Evolutionary conservation across 768 basidiomycete genomes (phyloP).

Genomic region (Pulveroboletus sp.): DNA sequence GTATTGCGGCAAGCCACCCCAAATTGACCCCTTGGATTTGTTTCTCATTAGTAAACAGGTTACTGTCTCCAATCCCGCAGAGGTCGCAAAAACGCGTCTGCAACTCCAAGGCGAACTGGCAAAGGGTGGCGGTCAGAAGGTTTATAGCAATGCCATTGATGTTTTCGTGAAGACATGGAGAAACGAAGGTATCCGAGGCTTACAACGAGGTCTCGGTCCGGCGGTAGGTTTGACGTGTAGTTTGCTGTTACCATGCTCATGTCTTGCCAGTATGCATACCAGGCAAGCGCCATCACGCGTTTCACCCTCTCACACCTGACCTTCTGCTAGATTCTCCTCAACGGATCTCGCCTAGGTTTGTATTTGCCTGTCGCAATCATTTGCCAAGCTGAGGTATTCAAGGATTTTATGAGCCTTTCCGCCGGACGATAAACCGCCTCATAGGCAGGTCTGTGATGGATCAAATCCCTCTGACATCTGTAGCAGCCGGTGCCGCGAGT

Average conservation of each 20-base stretch:
- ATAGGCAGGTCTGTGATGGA: slow-evolving; percentile 60
- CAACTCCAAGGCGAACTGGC: slow-evolving; percentile 95
- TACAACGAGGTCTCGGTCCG: slow-evolving; percentile 87
- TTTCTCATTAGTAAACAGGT: slow-evolving; percentile 44
- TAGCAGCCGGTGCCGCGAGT: slow-evolving; percentile 83
- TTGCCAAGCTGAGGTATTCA: slow-evolving; percentile 13
- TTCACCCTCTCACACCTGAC: slow-evolving; percentile 4
- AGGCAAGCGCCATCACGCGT: slow-evolving; percentile 46
- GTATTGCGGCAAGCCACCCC: slow-evolving; percentile 61
- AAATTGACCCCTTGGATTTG: neutral
- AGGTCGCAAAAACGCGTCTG: slow-evolving; percentile 83
- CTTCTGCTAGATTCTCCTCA: slow-evolving; percentile 69
- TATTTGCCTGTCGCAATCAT: neutral
- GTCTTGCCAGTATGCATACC: slow-evolving; percentile 73
- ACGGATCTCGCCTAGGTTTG: slow-evolving; percentile 83
- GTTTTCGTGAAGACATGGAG: slow-evolving; percentile 82
- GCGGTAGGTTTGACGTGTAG: slow-evolving; percentile 53
- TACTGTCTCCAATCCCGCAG: slow-evolving; percentile 73
- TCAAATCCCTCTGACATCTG: slow-evolving; percentile 69
- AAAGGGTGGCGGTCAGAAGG: slow-evolving; percentile 61
- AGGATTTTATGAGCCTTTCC: slow-evolving; percentile 97
- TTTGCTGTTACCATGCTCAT: slow-evolving; percentile 6
- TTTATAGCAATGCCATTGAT: slow-evolving; percentile 89
- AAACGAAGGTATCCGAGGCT: slow-evolving; percentile 85
- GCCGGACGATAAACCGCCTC: slow-evolving; percentile 61